phyloP scores from a whole-genome alignment of 2,329 filamentous ascomycete genomes.

The Amauroascus verrucosus region DNA sequence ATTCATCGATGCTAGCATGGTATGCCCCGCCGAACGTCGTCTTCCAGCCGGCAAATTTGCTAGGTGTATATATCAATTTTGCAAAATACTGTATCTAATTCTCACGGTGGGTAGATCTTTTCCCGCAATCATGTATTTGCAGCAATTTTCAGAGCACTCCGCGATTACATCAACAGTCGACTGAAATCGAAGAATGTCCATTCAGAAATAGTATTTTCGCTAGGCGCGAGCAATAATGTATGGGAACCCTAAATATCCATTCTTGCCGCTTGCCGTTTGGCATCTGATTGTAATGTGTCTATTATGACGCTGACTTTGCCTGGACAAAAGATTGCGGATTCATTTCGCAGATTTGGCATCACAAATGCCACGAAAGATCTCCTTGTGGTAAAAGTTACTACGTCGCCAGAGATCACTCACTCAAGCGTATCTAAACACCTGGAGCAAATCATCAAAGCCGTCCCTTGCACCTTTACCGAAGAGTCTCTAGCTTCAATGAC shows the following conservation, averaged over 20 bases:
- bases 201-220: constrained; percentile 71
- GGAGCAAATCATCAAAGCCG: constrained; percentile 50
- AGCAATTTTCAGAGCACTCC: constrained; percentile 67
- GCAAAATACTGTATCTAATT: background rate
- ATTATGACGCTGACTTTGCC: background rate
- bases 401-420: constrained; percentile 38
- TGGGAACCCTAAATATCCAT: constrained; percentile 17
- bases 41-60: background rate
- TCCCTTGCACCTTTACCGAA: constrained; percentile 50
- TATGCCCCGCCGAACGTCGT: constrained; percentile 35
- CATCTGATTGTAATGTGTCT: background rate
- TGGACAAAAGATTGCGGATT: constrained; percentile 66
- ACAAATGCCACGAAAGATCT: constrained; percentile 58
- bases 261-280: background rate
- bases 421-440: constrained; percentile 53
- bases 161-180: constrained; percentile 49
- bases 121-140: constrained; percentile 64
- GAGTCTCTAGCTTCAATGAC: constrained; percentile 48
- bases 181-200: constrained; percentile 78
- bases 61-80: background rate
- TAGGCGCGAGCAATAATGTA: constrained; percentile 77
- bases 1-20: constrained; percentile 74
- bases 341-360: constrained; percentile 82
- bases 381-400: constrained; percentile 70
- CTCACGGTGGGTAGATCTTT: constrained; percentile 45